Evolutionary conservation across 352 stramenopile species (phyloP).

Genomic region (Pythium phragmiticola): DNA sequence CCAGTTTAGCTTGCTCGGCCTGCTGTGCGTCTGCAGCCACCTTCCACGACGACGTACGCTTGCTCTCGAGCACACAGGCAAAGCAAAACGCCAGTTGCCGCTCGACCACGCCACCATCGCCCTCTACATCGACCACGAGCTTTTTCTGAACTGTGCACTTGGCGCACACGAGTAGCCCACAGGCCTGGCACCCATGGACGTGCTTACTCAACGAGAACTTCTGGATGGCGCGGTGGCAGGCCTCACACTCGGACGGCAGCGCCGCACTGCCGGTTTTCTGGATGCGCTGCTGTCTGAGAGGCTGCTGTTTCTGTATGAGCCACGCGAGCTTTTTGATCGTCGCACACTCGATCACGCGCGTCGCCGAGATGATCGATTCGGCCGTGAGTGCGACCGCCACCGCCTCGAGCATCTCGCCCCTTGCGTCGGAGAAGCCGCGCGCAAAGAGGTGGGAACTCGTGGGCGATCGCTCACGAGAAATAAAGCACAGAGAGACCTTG

Average conservation of each 20-base stretch:
- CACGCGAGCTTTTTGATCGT: constrained; percentile 62
- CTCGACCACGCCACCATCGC: constrained; percentile 30
- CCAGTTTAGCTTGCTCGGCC: not conserved
- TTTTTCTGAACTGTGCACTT: constrained; percentile 59
- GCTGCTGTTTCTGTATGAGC: constrained; percentile 42
- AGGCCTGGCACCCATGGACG: constrained; percentile 42
- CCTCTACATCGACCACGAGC: constrained; percentile 49
- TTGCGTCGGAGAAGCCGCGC: constrained; percentile 47
- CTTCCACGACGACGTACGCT: constrained; percentile 41
- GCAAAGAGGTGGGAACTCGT: constrained; percentile 39
- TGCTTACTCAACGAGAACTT: constrained; percentile 15
- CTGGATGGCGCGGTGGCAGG: constrained; percentile 30
- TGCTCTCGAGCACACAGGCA: constrained; percentile 45
- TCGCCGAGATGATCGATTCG: constrained; percentile 41
- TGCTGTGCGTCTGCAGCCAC: constrained; percentile 41
- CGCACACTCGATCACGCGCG: constrained; percentile 44
- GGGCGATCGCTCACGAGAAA: constrained; percentile 34
- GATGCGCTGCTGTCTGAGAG: constrained; percentile 5
- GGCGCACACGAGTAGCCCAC: constrained; percentile 39
- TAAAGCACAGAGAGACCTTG: constrained; percentile 48
- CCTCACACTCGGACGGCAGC: constrained; percentile 23
- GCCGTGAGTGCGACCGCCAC: constrained; percentile 40
- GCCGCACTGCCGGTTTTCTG: constrained; percentile 2
- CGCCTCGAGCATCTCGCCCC: constrained; percentile 43
- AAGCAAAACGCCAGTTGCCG: constrained; percentile 48